phyloP scores from a whole-genome alignment of 1,139 yeast species.

The Pichia sp. region DNA sequence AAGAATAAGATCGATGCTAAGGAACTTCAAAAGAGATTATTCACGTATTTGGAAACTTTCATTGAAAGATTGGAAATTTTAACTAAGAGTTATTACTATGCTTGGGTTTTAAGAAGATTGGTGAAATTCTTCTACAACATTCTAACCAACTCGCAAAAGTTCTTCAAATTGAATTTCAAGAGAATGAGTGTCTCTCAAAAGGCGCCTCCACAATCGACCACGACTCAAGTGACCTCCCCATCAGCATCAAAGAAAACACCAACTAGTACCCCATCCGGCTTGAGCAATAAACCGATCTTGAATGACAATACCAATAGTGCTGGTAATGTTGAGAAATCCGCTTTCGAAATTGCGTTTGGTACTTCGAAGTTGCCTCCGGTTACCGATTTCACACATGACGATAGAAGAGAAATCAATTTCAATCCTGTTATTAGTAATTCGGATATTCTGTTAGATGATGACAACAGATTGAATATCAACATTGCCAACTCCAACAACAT shows the following conservation, averaged over 20 bases:
- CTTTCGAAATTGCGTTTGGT: slow-evolving; percentile 35
- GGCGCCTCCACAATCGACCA: neutral
- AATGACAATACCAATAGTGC: neutral
- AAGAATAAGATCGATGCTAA: slow-evolving; percentile 33
- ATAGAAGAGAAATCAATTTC: slow-evolving; percentile 18
- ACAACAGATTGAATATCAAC: neutral
- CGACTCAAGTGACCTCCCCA: neutral
- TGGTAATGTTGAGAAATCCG: slow-evolving; percentile 16
- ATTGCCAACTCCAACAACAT: neutral
- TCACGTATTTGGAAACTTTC: slow-evolving; percentile 33
- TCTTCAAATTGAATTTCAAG: slow-evolving; percentile 32
- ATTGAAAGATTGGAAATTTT: slow-evolving; percentile 32
- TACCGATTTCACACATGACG: slow-evolving; percentile 28
- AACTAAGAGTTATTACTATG: slow-evolving; percentile 34
- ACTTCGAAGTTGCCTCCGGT: slow-evolving; percentile 34
- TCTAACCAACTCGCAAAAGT: slow-evolving; percentile 32
- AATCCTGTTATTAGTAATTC: slow-evolving; percentile 17
- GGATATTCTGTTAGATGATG: slow-evolving; percentile 2
- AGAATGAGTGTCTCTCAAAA: slow-evolving; percentile 22
- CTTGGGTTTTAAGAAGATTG: slow-evolving; percentile 36
- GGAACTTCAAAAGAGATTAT: slow-evolving; percentile 32
- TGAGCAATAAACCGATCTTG: neutral
- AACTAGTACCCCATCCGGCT: neutral
- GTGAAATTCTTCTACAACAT: slow-evolving; percentile 35
- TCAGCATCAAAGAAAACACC: neutral